phyloP scores from a whole-genome alignment of 495 filamentous ascomycete species.

The Echria macrotheca region DNA sequence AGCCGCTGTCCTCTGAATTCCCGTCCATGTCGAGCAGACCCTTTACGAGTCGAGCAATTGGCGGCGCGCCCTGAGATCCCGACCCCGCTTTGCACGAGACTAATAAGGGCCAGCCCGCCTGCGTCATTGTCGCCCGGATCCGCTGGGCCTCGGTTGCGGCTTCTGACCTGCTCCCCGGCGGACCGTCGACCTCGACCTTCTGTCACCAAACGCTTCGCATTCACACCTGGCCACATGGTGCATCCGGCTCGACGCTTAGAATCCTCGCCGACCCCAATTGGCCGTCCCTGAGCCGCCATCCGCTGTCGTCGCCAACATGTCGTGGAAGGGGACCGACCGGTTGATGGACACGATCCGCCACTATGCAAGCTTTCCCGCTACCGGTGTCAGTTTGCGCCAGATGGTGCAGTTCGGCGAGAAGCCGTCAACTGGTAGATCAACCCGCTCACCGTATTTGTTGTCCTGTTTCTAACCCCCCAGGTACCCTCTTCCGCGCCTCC shows the following conservation, averaged over 20 bases:
- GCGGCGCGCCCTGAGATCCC: too few species aligned
- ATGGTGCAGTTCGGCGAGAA: constrained; percentile 98
- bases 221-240: constrained; percentile 24
- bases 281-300: constrained; percentile 21
- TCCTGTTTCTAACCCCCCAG: constrained; percentile 39
- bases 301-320: constrained; percentile 50
- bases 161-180: constrained; percentile 5
- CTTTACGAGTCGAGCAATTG: too few species aligned
- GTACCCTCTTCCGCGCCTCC: constrained; percentile 92
- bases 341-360: constrained; percentile 99
- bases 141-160: constrained; percentile 4
- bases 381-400: constrained; percentile 91
- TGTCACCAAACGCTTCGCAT: not conserved
- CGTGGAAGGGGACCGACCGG: constrained; percentile 82
- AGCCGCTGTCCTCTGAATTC: too few species aligned
- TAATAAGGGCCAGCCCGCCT: not conserved
- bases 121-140: constrained; percentile 7
- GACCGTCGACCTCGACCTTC: not conserved
- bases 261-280: constrained; percentile 30
- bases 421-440: constrained; percentile 67
- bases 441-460: constrained; percentile 12
- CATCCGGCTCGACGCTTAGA: constrained; percentile 21
- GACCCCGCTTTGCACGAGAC: too few species aligned
- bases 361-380: constrained; percentile 95
- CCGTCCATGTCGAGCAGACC: too few species aligned